Base-by-base conservation (phyloP, 2,329 filamentous ascomycete species). In the Pezicula carpinea region DNA sequence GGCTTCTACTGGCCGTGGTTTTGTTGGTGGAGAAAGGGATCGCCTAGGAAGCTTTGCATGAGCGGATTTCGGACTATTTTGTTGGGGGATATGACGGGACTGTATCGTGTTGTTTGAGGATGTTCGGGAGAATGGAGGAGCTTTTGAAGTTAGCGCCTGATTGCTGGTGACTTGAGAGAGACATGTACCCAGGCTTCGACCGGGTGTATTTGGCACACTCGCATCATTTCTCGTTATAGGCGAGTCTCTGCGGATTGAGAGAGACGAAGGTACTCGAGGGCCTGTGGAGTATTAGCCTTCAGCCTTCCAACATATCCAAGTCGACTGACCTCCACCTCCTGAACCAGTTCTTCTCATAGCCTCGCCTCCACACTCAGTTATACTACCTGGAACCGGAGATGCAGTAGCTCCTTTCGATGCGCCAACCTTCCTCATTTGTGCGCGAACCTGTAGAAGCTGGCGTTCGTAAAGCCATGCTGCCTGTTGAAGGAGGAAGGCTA, bases 381-480 rank as follows among this genome's bases (percentile, higher is more conserved):
- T 78, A 47, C 72, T 65, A 26, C 74, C 72, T 14, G 76, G 79
- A 14, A 76, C 61, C 2, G 82, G 80, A 2, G 82, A 82, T 1
- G 75, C 74, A 15, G 73, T 68, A 3, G 80, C 80, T 47, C 70
- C 64, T 49, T 76, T 76, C 44, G 75, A 74, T 6, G 76, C 76
- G 3, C 78, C 81, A 36, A 84, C 81, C 62, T 85, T 93, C 52
- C 87, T 82, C 73, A 97, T 89, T 69, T 96, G 90, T 17, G 87
- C 90, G 55, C 89, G 82, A 40, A 97, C 88, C 64, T 96, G 89
- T 1, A 88, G 87, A 22, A 95, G 79, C 69, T 97, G 89, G 43
- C 88, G 79, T 64, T 97, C 91, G 62, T 93, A 96, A 5, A 97
- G 79, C 79, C 90, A 96, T 66, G 89, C 90, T 53, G 90, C 90